These are phyloP conservation scores for Scedosporium boydii DNA, from an alignment of 2,329 filamentous ascomycete species.

Conservation along the genomic window DNA sequence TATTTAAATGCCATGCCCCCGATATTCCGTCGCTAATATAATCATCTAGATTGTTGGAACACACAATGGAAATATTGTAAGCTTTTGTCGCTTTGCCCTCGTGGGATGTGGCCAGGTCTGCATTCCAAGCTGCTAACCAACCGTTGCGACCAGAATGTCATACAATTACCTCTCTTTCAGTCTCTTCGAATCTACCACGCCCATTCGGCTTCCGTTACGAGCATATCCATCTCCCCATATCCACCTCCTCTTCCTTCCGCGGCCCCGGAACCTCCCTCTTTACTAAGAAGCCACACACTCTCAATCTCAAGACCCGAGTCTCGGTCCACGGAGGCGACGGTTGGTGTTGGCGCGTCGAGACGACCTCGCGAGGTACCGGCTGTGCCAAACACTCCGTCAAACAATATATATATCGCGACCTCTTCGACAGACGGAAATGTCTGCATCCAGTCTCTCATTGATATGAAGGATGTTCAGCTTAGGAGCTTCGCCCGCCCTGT, in stretches of 20 bases:
- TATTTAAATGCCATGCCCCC: constrained; percentile 7
- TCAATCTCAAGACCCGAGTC: constrained; percentile 15
- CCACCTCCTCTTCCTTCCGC: constrained; percentile 41
- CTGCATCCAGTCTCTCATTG: constrained; percentile 78
- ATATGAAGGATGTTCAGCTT: constrained; percentile 80
- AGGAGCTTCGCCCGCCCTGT: constrained; percentile 91
- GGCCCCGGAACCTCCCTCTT: constrained; percentile 1
- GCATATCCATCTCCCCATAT: constrained; percentile 81
- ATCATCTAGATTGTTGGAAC: constrained; percentile 72
- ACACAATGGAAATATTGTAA: constrained; percentile 91
- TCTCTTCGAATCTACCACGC: constrained; percentile 80
- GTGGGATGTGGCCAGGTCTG: background rate
- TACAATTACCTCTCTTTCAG: constrained; percentile 75
- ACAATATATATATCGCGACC: constrained; percentile 86
- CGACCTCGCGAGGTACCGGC: constrained; percentile 40
- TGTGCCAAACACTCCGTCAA: constrained; percentile 69
- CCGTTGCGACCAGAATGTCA: constrained; percentile 55
- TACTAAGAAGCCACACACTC: background rate
- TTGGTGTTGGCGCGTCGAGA: constrained; percentile 42
- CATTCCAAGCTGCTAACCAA: constrained; percentile 16
- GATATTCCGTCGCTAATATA: constrained; percentile 18
- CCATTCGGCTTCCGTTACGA: constrained; percentile 84
- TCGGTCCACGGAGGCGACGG: constrained; percentile 13
- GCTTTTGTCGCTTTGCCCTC: constrained; percentile 16
- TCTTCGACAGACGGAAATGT: constrained; percentile 95